phyloP scores from a whole-genome alignment of 2,329 filamentous ascomycete genomes.

The Cordyceps cicadae region DNA sequence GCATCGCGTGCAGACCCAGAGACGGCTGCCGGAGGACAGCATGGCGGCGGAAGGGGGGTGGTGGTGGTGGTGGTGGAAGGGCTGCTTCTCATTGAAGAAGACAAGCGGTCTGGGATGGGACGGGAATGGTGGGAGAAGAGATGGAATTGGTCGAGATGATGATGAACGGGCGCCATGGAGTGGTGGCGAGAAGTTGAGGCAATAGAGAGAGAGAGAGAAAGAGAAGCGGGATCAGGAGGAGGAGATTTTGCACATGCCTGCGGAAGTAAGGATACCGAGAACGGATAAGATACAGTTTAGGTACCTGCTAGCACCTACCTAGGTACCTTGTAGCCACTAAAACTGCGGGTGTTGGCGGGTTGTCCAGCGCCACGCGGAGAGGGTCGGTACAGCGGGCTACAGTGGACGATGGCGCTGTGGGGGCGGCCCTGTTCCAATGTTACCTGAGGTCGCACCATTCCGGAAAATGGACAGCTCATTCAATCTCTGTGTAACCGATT shows the following conservation, averaged over 20 bases:
- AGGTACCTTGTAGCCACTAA: no score
- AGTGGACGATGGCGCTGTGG: neutral
- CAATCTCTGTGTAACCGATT: no score
- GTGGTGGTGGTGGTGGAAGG: neutral
- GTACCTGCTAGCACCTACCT: no score
- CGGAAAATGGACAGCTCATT: no score
- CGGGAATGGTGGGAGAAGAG: neutral
- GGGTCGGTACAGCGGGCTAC: neutral
- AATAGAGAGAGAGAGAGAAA: neutral
- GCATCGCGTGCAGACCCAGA: conserved; percentile 29
- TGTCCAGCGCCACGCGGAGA: no score
- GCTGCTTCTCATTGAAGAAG: conserved; percentile 1
- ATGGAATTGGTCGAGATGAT: neutral
- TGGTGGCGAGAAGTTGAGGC: neutral
- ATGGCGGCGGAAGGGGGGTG: neutral
- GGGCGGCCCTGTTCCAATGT: neutral
- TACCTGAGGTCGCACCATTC: no score
- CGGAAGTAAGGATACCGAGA: neutral
- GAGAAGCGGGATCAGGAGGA: neutral
- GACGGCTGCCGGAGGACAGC: conserved; percentile 10
- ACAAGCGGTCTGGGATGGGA: neutral
- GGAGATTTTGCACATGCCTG: conserved; percentile 11
- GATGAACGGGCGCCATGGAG: neutral
- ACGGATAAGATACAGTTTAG: no score
- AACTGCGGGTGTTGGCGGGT: no score